Percentiles rank a stretch among this genome's conserved stretches.
These are phyloP conservation scores for Thermothelomyces thermophilus DNA, from an alignment of 2,329 filamentous ascomycete species.

Conservation along the genomic window DNA sequence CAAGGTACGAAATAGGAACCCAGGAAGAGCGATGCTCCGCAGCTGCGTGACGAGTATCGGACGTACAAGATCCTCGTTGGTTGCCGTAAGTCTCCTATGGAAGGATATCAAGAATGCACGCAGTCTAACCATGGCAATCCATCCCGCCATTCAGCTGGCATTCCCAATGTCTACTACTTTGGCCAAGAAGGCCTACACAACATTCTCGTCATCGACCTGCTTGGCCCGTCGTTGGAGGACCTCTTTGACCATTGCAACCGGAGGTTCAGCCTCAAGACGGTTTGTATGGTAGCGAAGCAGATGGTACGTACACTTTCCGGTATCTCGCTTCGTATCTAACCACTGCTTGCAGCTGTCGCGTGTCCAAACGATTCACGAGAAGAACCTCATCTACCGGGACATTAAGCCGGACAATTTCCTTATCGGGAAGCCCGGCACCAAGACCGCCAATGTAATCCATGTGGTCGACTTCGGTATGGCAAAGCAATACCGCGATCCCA, in stretches of 20 bases:
- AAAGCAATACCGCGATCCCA: constrained; percentile 97
- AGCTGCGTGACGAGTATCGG: constrained; percentile 95
- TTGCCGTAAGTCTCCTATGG: constrained; percentile 68
- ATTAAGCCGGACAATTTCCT: constrained; percentile 99
- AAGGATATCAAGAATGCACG: not conserved
- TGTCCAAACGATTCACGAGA: constrained; percentile 92
- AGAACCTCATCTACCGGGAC: constrained; percentile 97
- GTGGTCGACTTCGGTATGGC: constrained; percentile 99
- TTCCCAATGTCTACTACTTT: constrained; percentile 99
- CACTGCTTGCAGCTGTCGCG: constrained; percentile 61
- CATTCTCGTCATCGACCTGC: constrained; percentile 94
- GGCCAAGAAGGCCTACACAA: constrained; percentile 98
- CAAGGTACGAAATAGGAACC: constrained; percentile 61
- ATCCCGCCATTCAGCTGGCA: constrained; percentile 62
- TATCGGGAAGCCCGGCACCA: constrained; percentile 84
- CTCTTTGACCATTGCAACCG: constrained; percentile 96
- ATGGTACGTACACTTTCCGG: constrained; percentile 55
- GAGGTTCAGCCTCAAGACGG: constrained; percentile 93
- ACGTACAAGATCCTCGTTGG: constrained; percentile 99
- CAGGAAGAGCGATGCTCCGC: constrained; percentile 95
- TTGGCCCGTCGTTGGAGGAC: constrained; percentile 91
- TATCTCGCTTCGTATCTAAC: constrained; percentile 23
- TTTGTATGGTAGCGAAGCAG: constrained; percentile 98
- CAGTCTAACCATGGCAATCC: no score
- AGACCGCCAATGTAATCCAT: constrained; percentile 95